These are phyloP conservation scores for Striga hermonthica DNA, from an alignment of 305 asterid genomes.

Conservation along the genomic window DNA sequence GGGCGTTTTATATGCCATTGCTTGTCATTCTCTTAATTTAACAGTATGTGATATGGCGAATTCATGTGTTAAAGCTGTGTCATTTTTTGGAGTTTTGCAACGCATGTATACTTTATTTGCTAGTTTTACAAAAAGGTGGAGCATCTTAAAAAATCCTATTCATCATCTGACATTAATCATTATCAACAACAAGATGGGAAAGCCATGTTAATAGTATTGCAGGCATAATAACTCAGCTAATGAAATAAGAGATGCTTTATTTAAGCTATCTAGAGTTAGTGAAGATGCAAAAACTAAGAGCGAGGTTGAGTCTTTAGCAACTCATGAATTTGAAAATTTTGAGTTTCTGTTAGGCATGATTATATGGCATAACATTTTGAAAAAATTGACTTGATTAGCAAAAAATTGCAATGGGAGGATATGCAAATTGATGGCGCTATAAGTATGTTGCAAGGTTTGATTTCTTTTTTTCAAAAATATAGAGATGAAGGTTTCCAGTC, in stretches of 20 bases:
- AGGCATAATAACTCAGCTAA: neutral
- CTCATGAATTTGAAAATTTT: no score
- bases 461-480: neutral
- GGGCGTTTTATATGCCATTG: neutral
- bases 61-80: no score
- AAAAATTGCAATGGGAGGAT: neutral
- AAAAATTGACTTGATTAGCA: neutral
- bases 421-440: neutral
- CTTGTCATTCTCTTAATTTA: neutral
- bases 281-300: neutral
- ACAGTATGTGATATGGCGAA: neutral
- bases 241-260: neutral
- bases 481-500: neutral
- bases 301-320: no score
- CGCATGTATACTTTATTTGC: constrained; percentile 1
- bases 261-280: neutral
- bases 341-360: no score
- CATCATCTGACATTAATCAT: neutral
- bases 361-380: no score
- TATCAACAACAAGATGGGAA: neutral
- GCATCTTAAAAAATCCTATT: neutral
- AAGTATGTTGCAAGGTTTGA: neutral
- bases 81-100: neutral
- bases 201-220: neutral
- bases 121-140: neutral